Conservation (phyloP, 352 stramenopile species). For the Phytophthora parvispora region DNA sequence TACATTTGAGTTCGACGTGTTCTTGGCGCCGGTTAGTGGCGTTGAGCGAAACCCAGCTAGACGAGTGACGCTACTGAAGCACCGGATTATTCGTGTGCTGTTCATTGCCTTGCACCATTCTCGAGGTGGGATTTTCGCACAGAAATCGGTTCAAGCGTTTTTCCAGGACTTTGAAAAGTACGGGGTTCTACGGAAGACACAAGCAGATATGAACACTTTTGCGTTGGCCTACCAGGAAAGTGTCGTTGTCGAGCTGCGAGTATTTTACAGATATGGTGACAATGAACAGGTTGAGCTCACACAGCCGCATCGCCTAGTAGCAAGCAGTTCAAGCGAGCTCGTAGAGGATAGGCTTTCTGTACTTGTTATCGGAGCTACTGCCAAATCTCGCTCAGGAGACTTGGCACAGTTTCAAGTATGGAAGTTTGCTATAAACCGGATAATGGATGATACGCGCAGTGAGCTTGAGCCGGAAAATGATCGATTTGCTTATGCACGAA, state of each 20-base stretch:
- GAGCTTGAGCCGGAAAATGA: neutral
- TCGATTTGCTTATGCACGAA: conserved; percentile 6
- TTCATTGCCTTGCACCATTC: conserved; percentile 13
- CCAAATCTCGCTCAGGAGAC: conserved; percentile 1
- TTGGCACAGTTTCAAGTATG: conserved; percentile 20
- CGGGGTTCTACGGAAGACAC: conserved; percentile 14
- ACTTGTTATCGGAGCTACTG: conserved; percentile 7
- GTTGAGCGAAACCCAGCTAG: conserved; percentile 11
- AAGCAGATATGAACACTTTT: conserved; percentile 20
- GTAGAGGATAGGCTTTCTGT: neutral
- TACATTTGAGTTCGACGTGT: conserved; percentile 15
- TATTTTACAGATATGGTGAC: conserved; percentile 19
- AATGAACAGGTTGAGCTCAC: conserved; percentile 18
- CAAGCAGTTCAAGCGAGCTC: neutral
- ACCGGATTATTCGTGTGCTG: conserved; percentile 12
- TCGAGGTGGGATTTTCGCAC: conserved; percentile 22
- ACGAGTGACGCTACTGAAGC: conserved; percentile 23
- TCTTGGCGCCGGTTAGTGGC: conserved; percentile 9
- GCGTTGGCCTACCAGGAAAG: conserved; percentile 25
- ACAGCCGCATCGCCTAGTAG: neutral
- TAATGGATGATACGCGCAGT: neutral
- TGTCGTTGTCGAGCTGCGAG: conserved; percentile 1
- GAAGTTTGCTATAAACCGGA: conserved; percentile 23
- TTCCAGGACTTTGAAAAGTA: conserved; percentile 19
- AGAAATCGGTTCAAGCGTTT: conserved; percentile 22